A percentile compares a stretch with the other conserved stretches of the same genome.
Conservation (phyloP, 495 filamentous ascomycete genomes). For the Penicillium alfredii region DNA sequence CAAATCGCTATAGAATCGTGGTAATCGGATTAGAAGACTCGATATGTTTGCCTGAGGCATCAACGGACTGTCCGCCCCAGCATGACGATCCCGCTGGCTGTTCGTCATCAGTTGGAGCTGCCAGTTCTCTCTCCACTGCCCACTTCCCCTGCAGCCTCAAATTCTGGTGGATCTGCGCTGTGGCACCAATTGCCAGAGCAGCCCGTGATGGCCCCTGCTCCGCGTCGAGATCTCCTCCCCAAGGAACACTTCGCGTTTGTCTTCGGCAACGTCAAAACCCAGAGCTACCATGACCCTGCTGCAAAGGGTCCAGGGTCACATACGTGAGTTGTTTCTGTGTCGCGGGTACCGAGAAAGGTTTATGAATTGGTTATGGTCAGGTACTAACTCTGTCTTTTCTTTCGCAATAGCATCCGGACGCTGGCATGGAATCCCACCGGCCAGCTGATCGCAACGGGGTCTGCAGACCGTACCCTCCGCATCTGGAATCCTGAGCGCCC, state of each 20-base stretch:
- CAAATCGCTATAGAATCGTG: no score
- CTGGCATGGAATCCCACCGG: constrained; percentile 89
- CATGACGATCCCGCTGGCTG: no score
- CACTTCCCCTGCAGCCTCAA: constrained; percentile 12
- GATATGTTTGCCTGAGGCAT: constrained; percentile 24
- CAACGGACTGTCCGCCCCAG: constrained; percentile 9
- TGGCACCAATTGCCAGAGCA: constrained; percentile 12
- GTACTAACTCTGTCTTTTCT: constrained; percentile 7
- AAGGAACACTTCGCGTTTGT: constrained; percentile 58
- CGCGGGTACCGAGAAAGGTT: no score
- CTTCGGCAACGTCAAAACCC: constrained; percentile 53
- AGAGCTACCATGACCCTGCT: constrained; percentile 56
- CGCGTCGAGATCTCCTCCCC: constrained; percentile 48
- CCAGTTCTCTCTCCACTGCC: not conserved
- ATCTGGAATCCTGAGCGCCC: constrained; percentile 91
- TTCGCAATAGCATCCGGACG: constrained; percentile 50
- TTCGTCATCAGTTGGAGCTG: constrained; percentile 1
- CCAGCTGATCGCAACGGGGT: constrained; percentile 78
- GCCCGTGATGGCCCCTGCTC: constrained; percentile 45
- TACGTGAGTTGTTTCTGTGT: constrained; percentile 44
- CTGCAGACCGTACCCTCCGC: constrained; percentile 72
- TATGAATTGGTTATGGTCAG: no score
- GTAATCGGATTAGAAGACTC: no score
- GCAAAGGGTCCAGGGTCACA: constrained; percentile 47
- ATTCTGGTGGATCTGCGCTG: constrained; percentile 7